Evolutionary conservation across 495 filamentous ascomycete genomes (phyloP).

Genomic region (Aspergillus ostianus): DNA sequence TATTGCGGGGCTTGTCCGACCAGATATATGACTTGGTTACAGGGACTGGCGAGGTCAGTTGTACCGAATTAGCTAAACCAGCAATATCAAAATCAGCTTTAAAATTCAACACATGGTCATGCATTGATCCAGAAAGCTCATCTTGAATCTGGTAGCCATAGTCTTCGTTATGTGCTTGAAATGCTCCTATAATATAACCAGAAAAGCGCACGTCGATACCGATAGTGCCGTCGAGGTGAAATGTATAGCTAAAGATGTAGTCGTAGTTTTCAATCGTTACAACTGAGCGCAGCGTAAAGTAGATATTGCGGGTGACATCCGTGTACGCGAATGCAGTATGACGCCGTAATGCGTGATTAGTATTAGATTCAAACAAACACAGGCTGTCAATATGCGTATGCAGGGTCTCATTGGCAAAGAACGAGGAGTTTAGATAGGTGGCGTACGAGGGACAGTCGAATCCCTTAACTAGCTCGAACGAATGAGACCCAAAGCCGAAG

Average conservation of each 20-base stretch:
- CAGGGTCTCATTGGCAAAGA: conserved; percentile 15
- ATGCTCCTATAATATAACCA: conserved; percentile 56
- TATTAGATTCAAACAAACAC: conserved; percentile 19
- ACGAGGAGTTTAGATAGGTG: conserved; percentile 20
- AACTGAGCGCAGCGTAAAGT: conserved; percentile 16
- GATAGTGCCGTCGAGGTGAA: conserved; percentile 56
- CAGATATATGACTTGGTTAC: conserved; percentile 45
- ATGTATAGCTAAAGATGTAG: conserved; percentile 40
- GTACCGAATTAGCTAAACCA: conserved; percentile 48
- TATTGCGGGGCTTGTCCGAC: conserved; percentile 49
- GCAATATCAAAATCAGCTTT: conserved; percentile 57
- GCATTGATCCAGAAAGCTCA: conserved; percentile 51
- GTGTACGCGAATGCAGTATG: conserved; percentile 12
- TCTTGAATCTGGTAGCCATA: conserved; percentile 59
- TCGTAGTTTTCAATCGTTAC: conserved; percentile 20
- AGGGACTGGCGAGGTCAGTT: conserved; percentile 40
- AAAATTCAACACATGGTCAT: conserved; percentile 60
- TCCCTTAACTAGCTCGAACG: conserved; percentile 19
- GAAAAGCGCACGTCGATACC: conserved; percentile 55
- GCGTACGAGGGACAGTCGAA: conserved; percentile 20
- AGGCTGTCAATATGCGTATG: conserved; percentile 20
- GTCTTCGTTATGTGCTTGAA: conserved; percentile 45
- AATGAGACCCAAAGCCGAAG: conserved; percentile 17
- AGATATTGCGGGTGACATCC: conserved; percentile 15
- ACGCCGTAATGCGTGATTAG: conserved; percentile 14